These are phyloP conservation scores for Ascochyta lentis DNA, from an alignment of 2,329 filamentous ascomycete genomes.

Conservation along the genomic window DNA sequence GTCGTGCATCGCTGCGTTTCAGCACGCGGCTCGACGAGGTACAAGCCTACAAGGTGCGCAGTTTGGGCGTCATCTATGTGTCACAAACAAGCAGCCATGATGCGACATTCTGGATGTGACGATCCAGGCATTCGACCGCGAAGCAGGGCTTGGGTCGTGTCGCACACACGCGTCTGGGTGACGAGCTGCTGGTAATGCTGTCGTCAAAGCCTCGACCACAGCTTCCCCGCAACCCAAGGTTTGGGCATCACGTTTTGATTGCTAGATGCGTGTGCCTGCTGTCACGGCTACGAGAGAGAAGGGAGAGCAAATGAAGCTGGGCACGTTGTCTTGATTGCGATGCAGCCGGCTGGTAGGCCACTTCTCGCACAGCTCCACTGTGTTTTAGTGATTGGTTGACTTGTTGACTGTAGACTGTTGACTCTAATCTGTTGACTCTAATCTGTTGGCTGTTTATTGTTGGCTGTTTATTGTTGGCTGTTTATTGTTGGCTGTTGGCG, in stretches of 20 bases:
- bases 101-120: neutral
- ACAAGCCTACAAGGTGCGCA: neutral
- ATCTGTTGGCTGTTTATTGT: too few relatives aligned
- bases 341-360: conserved; percentile 20
- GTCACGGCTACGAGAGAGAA: conserved; percentile 16
- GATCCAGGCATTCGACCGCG: neutral
- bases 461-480: too few relatives aligned
- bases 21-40: neutral
- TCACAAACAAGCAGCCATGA: conserved; percentile 4
- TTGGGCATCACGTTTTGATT: conserved; percentile 17
- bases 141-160: conserved; percentile 4
- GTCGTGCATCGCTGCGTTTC: conserved; percentile 6
- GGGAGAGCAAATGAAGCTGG: conserved; percentile 16
- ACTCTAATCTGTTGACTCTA: too few relatives aligned
- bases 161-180: neutral
- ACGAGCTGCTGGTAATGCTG: conserved; percentile 15
- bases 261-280: conserved; percentile 21
- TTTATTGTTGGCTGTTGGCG: too few relatives aligned
- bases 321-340: conserved; percentile 25
- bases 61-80: conserved; percentile 2
- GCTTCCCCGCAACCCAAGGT: conserved; percentile 11
- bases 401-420: neutral
- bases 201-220: conserved; percentile 15
- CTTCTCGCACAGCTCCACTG: conserved; percentile 11
- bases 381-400: too few relatives aligned